A percentile compares a stretch with the other conserved stretches of the same genome.
phyloP scores from a whole-genome alignment of 345 rosid genomes.

The Eucalyptus albens region DNA sequence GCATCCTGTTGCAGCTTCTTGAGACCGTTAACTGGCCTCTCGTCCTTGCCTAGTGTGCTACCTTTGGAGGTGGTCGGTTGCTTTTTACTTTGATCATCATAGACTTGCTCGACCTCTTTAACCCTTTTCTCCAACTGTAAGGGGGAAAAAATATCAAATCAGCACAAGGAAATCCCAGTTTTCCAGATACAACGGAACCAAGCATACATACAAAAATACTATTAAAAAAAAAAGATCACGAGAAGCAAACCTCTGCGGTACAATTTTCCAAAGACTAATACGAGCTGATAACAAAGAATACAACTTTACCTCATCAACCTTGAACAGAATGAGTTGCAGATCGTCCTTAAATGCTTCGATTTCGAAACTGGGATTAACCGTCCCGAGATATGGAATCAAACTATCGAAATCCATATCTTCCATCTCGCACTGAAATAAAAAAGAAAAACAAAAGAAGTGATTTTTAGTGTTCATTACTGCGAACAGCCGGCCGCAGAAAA shows the following conservation, averaged over 20 bases:
- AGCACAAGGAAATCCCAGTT: not conserved
- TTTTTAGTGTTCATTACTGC: not conserved
- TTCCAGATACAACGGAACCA: not conserved
- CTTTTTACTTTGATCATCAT: conserved; percentile 14
- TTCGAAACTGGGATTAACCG: not conserved
- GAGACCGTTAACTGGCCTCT: conserved; percentile 21
- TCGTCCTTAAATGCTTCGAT: not conserved
- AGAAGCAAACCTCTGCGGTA: not conserved
- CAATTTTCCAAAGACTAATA: not conserved
- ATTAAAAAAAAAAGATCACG: not conserved
- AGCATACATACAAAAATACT: not conserved
- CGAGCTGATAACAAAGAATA: not conserved
- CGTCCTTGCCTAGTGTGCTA: conserved; percentile 35
- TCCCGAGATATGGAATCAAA: not conserved
- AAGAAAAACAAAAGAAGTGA: not conserved
- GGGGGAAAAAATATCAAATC: not conserved
- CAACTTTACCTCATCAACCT: not conserved
- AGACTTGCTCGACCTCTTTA: conserved; percentile 55
- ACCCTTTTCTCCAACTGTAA: conserved; percentile 60
- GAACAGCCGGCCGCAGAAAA: not conserved
- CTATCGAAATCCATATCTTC: not conserved
- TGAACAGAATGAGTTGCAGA: not conserved
- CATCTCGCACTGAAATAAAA: not conserved
- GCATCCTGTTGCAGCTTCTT: conserved; percentile 66
- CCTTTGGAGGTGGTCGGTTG: conserved; percentile 29